Evolutionary conservation across 73 alveolate species (phyloP).

Genomic region (Halteria grandinella): DNA sequence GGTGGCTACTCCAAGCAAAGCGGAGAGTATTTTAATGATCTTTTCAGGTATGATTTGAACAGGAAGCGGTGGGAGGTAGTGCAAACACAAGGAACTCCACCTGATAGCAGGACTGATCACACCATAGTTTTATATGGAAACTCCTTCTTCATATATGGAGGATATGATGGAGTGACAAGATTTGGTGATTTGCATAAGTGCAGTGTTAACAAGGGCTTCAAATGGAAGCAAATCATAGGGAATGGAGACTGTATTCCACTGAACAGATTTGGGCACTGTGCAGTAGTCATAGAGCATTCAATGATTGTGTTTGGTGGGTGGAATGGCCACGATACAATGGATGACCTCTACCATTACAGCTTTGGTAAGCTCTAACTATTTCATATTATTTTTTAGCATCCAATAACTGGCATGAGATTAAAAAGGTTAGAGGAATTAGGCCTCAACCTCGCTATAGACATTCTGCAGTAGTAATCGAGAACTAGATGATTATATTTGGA

Average conservation of each 20-base stretch:
- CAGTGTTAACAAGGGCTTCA: slow-evolving; percentile 34
- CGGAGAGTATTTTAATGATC: slow-evolving; percentile 64
- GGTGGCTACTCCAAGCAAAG: slow-evolving; percentile 64
- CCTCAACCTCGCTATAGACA: slow-evolving; percentile 83
- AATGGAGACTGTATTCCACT: slow-evolving; percentile 56
- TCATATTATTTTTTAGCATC: slow-evolving; percentile 45
- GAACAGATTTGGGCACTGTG: slow-evolving; percentile 86
- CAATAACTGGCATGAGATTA: slow-evolving; percentile 62
- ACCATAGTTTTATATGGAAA: slow-evolving; percentile 69
- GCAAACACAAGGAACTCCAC: slow-evolving; percentile 13
- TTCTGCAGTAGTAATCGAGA: slow-evolving; percentile 78
- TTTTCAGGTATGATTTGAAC: slow-evolving; percentile 30
- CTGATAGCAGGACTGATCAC: slow-evolving; percentile 82
- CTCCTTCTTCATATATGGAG: slow-evolving; percentile 76
- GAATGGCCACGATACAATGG: slow-evolving; percentile 94
- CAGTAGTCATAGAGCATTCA: slow-evolving; percentile 67
- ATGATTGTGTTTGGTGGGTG: slow-evolving; percentile 96
- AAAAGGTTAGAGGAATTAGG: slow-evolving; percentile 40
- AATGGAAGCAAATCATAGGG: slow-evolving; percentile 78
- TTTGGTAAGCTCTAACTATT: slow-evolving; percentile 43
- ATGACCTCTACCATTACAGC: slow-evolving; percentile 85
- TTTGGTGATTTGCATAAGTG: slow-evolving; percentile 61
- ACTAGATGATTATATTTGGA: slow-evolving; percentile 81
- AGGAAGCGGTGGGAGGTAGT: slow-evolving; percentile 48
- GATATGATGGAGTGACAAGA: slow-evolving; percentile 82